These are phyloP conservation scores for Aureobasidium vineae DNA, from an alignment of 2,329 filamentous ascomycete species.

Conservation along the genomic window DNA sequence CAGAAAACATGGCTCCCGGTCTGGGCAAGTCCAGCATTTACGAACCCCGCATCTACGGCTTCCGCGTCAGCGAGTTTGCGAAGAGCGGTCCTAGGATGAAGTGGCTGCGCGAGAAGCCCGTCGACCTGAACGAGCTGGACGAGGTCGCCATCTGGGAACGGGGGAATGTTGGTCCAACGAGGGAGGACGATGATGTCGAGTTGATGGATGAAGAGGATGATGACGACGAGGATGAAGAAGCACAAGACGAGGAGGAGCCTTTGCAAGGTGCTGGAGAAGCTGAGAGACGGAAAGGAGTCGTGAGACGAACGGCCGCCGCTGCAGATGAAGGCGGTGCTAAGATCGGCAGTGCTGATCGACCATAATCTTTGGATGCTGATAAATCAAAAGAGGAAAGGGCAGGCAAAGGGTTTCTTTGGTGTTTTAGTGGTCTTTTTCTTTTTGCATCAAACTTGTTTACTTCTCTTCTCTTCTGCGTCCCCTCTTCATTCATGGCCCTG, in stretches of 20 bases:
- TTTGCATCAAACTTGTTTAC: not conserved
- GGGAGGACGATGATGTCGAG: slow-evolving; percentile 41
- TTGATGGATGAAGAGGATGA: slow-evolving; percentile 28
- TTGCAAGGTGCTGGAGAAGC: not conserved
- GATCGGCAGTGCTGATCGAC: slow-evolving; percentile 11
- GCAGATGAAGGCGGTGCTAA: slow-evolving; percentile 21
- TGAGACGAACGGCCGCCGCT: slow-evolving; percentile 3
- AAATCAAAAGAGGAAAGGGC: not conserved
- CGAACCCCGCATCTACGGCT: slow-evolving; percentile 94
- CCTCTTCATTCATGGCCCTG: not conserved
- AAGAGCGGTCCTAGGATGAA: slow-evolving; percentile 93
- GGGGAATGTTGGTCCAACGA: slow-evolving; percentile 38
- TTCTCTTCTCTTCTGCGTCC: not conserved
- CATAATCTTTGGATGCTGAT: not conserved
- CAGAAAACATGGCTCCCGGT: slow-evolving; percentile 83
- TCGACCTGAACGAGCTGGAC: slow-evolving; percentile 77
- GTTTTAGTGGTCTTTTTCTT: not conserved
- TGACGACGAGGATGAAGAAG: slow-evolving; percentile 28
- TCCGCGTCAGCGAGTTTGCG: slow-evolving; percentile 87
- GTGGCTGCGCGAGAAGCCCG: slow-evolving; percentile 85
- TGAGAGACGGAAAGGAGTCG: slow-evolving; percentile 6
- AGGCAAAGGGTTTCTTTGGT: not conserved
- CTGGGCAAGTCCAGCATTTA: slow-evolving; percentile 82
- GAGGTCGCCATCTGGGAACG: slow-evolving; percentile 55
- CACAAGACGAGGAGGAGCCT: slow-evolving; percentile 28